These are phyloP conservation scores for Colletotrichum cuscutae DNA, from an alignment of 2,329 filamentous ascomycete species.

Conservation along the genomic window DNA sequence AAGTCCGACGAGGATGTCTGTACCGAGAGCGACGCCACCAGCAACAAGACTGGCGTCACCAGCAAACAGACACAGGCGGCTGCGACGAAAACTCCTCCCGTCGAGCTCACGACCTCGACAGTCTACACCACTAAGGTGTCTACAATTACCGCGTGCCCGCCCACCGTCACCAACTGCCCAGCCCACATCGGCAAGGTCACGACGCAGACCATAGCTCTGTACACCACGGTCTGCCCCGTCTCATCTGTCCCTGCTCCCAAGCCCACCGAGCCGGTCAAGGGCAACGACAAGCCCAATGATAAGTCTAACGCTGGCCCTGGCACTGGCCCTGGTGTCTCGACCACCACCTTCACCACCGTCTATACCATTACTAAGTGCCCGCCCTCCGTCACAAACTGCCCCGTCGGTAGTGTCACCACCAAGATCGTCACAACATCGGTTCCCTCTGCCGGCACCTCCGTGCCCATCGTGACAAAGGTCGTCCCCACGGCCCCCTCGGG, in stretches of 20 bases:
- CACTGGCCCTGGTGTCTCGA: conserved; percentile 31
- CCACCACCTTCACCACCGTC: conserved; percentile 52
- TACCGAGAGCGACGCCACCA: conserved; percentile 27
- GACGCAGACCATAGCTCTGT: conserved; percentile 46
- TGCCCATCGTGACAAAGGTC: conserved; percentile 15
- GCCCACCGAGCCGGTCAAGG: conserved; percentile 22
- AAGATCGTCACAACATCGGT: conserved; percentile 45
- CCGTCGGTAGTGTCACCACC: conserved; percentile 49
- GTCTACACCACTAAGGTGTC: conserved; percentile 55
- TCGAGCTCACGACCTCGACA: conserved; percentile 46
- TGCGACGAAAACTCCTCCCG: conserved; percentile 21
- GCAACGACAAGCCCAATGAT: background rate
- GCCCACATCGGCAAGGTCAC: conserved; percentile 46
- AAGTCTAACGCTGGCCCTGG: background rate
- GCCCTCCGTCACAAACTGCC: conserved; percentile 52
- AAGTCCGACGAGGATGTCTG: conserved; percentile 17
- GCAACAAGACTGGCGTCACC: background rate
- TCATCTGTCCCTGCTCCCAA: conserved; percentile 29
- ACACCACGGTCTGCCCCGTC: conserved; percentile 56
- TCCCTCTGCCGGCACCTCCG: background rate
- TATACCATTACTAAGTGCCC: conserved; percentile 68
- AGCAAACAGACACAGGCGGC: background rate
- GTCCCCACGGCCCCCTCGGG: background rate
- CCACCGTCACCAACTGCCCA: conserved; percentile 52
- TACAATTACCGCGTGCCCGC: conserved; percentile 66